A percentile compares a stretch with the other conserved stretches of the same genome.
Evolutionary conservation across 208 protist species (phyloP).

Genomic region (Acanthamoeba healyi): DNA sequence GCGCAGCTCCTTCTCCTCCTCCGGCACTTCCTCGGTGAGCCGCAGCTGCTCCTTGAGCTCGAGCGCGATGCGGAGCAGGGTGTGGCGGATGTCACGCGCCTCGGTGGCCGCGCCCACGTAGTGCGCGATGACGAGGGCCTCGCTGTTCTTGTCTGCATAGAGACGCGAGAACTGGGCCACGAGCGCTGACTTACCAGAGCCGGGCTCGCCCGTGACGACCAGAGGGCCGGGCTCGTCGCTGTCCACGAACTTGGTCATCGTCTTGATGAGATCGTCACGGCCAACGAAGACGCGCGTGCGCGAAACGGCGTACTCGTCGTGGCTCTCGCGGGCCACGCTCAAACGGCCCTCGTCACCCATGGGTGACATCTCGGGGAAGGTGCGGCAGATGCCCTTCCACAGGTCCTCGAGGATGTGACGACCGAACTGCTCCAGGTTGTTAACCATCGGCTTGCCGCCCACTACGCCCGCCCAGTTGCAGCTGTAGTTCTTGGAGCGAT

Average conservation of each 20-base stretch:
- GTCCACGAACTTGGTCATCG: not conserved
- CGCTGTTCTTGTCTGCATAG: not conserved
- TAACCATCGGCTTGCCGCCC: constrained; percentile 25
- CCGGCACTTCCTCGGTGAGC: not conserved
- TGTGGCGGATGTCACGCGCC: constrained; percentile 65
- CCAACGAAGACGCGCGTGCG: constrained; percentile 28
- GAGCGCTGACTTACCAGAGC: constrained; percentile 64
- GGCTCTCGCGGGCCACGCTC: not conserved
- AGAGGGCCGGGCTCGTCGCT: not conserved
- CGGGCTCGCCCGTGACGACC: constrained; percentile 75
- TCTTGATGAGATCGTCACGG: not conserved
- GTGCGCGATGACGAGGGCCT: constrained; percentile 60
- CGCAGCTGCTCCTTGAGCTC: constrained; percentile 29
- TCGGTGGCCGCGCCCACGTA: constrained; percentile 76
- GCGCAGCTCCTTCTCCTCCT: constrained; percentile 60
- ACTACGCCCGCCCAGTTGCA: constrained; percentile 16
- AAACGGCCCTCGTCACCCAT: no score
- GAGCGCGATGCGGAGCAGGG: constrained; percentile 5
- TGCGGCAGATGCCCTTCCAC: constrained; percentile 81
- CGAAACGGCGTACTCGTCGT: constrained; percentile 1
- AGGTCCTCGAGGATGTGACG: constrained; percentile 75
- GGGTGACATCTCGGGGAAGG: no score
- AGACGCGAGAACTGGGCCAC: constrained; percentile 56
- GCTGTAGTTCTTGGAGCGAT: constrained; percentile 15
- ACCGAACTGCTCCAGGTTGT: constrained; percentile 66